phyloP scores from a whole-genome alignment of 192 early-diverging fungal species.

The Coemansia sp. region DNA sequence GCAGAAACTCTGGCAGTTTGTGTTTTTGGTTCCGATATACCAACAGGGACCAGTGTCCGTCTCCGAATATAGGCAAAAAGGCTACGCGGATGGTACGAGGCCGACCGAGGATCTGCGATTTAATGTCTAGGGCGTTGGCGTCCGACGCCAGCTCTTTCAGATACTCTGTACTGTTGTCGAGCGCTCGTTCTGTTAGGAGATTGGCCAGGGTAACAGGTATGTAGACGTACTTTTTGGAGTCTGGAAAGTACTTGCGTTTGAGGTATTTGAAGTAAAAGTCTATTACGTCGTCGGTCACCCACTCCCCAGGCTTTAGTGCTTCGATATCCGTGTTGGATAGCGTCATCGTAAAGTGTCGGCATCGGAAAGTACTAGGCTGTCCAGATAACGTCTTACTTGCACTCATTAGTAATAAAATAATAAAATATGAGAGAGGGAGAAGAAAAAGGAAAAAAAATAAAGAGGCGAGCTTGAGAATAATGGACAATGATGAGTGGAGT shows the following conservation, averaged over 20 bases:
- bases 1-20: constrained; percentile 46
- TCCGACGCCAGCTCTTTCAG: constrained; percentile 39
- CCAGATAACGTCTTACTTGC: not conserved
- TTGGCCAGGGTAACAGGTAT: constrained; percentile 44
- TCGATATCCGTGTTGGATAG: constrained; percentile 43
- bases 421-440: not conserved
- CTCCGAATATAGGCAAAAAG: constrained; percentile 53
- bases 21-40: constrained; percentile 37
- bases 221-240: constrained; percentile 49
- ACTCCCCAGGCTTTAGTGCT: constrained; percentile 43
- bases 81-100: constrained; percentile 41
- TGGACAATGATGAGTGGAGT: not conserved
- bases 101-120: constrained; percentile 38
- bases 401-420: not conserved
- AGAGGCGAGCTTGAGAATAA: not conserved
- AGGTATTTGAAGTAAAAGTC: constrained; percentile 53
- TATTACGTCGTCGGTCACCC: constrained; percentile 54
- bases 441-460: not conserved
- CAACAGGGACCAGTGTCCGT: constrained; percentile 52
- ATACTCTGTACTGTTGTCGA: constrained; percentile 32
- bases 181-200: constrained; percentile 39
- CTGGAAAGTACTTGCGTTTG: constrained; percentile 46
- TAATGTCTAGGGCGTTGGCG: constrained; percentile 42
- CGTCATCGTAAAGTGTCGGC: constrained; percentile 43
- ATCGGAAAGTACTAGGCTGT: constrained; percentile 6